phyloP scores from a whole-genome alignment of 208 protist genomes.

The Porcisia hertigi region DNA sequence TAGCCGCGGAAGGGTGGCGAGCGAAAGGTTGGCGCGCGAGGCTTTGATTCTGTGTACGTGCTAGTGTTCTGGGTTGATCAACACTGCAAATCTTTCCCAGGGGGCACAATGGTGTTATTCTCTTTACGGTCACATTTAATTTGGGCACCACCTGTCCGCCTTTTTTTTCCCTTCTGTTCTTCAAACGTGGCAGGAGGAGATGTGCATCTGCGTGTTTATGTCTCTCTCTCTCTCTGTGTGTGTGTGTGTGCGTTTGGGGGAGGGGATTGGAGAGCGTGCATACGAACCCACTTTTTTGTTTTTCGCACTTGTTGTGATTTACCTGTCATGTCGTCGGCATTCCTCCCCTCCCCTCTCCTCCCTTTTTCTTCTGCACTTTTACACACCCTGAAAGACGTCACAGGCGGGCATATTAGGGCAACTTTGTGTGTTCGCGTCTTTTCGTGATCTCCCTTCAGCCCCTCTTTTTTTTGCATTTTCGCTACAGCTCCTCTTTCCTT shows the following conservation, averaged over 20 bases:
- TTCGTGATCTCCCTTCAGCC: not conserved
- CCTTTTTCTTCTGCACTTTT: not conserved
- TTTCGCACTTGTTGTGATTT: not conserved
- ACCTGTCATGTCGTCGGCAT: not conserved
- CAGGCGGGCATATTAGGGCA: not conserved
- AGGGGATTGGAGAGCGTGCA: not conserved
- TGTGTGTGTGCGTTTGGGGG: not conserved
- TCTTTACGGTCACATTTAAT: not conserved
- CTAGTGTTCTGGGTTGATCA: not conserved
- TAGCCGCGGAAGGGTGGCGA: not conserved
- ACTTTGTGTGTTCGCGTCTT: not conserved
- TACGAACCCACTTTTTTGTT: too few species aligned
- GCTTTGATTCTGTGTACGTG: not conserved
- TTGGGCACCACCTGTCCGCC: not conserved
- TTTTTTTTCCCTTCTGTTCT: conserved; percentile 1
- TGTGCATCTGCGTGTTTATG: not conserved
- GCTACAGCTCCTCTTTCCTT: not conserved
- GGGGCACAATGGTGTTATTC: not conserved
- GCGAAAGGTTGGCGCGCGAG: not conserved
- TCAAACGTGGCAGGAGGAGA: not conserved
- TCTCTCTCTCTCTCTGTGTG: not conserved
- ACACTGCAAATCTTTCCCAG: too few species aligned
- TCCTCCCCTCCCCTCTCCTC: not conserved
- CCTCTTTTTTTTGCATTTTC: not conserved
- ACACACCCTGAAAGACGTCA: not conserved